Conservation (phyloP, 257 asterid genomes). For the Echites panduratus region DNA sequence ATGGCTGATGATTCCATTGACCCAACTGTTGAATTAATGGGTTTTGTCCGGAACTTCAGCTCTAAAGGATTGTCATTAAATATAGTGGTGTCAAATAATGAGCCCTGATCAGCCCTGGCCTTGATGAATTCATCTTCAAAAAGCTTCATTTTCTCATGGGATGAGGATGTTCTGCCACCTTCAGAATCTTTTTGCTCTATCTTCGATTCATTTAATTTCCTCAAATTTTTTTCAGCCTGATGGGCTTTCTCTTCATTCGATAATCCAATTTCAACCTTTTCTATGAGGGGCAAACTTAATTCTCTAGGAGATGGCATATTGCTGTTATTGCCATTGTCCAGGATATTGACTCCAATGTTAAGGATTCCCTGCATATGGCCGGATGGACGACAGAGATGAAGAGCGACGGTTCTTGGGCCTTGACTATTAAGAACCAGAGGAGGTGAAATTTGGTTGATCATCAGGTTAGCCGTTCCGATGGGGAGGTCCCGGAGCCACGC, state of each 20-base stretch:
- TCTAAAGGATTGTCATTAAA: conserved; percentile 19
- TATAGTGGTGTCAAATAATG: conserved; percentile 2
- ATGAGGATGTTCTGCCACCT: neutral
- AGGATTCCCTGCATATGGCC: conserved; percentile 67
- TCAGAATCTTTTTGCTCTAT: too few species aligned
- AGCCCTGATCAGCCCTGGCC: neutral
- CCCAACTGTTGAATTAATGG: conserved; percentile 4
- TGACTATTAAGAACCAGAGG: conserved; percentile 32
- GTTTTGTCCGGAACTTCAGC: conserved; percentile 17
- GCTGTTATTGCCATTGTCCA: conserved; percentile 18
- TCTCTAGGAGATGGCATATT: conserved; percentile 20
- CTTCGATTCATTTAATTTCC: too few species aligned
- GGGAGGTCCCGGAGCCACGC: conserved; percentile 88
- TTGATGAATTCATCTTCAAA: neutral
- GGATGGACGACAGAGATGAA: conserved; percentile 55
- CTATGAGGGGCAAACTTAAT: conserved; percentile 7
- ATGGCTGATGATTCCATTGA: conserved; percentile 38
- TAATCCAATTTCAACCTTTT: neutral
- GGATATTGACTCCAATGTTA: conserved; percentile 45
- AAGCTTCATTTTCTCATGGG: neutral
- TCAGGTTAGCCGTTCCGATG: conserved; percentile 59
- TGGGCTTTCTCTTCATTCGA: neutral
- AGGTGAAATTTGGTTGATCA: conserved; percentile 42
- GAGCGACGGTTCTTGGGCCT: conserved; percentile 31
- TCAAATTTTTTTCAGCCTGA: neutral